Conservation (phyloP, 2,329 filamentous ascomycete genomes). For the Drechslerella dactyloides region DNA sequence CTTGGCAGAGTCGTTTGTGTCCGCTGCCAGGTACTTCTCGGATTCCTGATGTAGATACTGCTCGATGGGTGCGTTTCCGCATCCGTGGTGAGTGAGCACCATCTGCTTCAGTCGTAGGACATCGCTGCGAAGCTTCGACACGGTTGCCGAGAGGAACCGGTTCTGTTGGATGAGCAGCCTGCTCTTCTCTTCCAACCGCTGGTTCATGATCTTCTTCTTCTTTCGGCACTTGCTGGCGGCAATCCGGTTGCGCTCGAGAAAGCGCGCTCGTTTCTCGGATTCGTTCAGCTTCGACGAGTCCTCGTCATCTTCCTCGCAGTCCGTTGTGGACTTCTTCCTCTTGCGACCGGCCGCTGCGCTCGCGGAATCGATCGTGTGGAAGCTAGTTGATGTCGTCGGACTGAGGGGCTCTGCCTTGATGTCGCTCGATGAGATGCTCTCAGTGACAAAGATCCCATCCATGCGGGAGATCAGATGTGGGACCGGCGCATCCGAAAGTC, state of each 20-base stretch:
- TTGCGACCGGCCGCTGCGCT: constrained; percentile 13
- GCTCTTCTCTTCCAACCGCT: constrained; percentile 60
- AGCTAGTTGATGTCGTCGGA: constrained; percentile 20
- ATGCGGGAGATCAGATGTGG: constrained; percentile 36
- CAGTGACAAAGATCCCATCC: constrained; percentile 48
- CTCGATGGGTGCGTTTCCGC: constrained; percentile 54
- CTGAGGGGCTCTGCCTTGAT: constrained; percentile 38
- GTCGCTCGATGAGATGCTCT: constrained; percentile 27
- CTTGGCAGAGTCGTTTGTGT: constrained; percentile 33
- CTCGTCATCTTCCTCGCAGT: constrained; percentile 50
- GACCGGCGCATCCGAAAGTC: constrained; percentile 25
- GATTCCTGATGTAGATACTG: constrained; percentile 55
- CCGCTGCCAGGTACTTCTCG: constrained; percentile 48
- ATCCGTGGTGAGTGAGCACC: constrained; percentile 56
- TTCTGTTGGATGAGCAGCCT: constrained; percentile 54
- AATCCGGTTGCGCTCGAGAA: constrained; percentile 73
- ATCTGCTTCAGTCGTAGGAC: constrained; percentile 56
- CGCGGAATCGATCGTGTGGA: constrained; percentile 25
- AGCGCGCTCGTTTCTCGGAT: constrained; percentile 63
- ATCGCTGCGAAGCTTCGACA: constrained; percentile 54
- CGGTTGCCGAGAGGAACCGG: constrained; percentile 53
- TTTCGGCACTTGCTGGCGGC: constrained; percentile 77
- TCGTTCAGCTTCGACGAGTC: constrained; percentile 56
- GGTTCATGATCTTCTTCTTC: constrained; percentile 67
- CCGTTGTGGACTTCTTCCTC: constrained; percentile 39